phyloP scores from a whole-genome alignment of 352 stramenopile species.

The Globisporangium radiosum region DNA sequence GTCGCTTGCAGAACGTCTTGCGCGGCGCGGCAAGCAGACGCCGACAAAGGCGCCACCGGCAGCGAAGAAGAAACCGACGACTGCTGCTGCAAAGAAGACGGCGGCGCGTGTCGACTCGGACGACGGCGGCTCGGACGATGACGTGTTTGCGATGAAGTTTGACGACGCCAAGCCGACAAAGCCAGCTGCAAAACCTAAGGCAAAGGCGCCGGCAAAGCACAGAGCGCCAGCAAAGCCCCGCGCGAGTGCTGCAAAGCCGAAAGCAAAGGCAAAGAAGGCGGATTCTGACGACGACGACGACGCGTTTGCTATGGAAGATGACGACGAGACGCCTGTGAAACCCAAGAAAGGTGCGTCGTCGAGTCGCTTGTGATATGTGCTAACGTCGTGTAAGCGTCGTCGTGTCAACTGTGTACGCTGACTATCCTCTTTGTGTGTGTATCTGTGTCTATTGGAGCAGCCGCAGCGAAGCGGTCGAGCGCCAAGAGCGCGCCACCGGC shows the following conservation, averaged over 20 bases:
- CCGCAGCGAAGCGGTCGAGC: constrained; percentile 5
- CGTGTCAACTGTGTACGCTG: background rate
- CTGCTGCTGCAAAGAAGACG: constrained; percentile 6
- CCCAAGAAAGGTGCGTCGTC: constrained; percentile 17
- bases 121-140: constrained; percentile 37
- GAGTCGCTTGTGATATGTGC: too few relatives aligned
- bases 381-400: too few relatives aligned
- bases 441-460: background rate
- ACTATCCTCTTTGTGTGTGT: background rate
- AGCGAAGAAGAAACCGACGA: constrained; percentile 15
- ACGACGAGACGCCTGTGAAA: constrained; percentile 20
- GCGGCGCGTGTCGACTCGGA: constrained; percentile 41
- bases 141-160: constrained; percentile 62
- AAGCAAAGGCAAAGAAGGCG: constrained; percentile 8
- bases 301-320: background rate
- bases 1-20: constrained; percentile 64
- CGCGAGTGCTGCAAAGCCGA: constrained; percentile 9
- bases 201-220: constrained; percentile 14
- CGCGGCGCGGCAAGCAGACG: constrained; percentile 38
- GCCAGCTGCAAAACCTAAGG: constrained; percentile 29
- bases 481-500: constrained; percentile 13
- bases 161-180: constrained; percentile 24
- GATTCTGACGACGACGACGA: constrained; percentile 13
- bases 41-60: constrained; percentile 30
- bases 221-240: constrained; percentile 14